Percentiles rank a stretch among this genome's conserved stretches.
Conservation (phyloP, 148 eudicot genomes). For the Euryodendron excelsum region DNA sequence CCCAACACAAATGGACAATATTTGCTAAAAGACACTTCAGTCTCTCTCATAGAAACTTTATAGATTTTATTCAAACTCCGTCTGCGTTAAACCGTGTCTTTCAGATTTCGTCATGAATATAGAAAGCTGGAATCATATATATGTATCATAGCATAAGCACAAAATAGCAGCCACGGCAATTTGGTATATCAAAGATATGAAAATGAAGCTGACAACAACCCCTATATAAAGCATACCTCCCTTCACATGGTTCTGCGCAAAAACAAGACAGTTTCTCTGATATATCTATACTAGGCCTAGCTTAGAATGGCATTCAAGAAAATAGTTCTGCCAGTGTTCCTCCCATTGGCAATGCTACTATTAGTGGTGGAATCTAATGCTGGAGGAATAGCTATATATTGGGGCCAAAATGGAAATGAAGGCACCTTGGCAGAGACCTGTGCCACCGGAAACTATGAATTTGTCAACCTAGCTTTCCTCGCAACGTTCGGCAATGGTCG, state of each 20-base stretch:
- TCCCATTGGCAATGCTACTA: conserved; percentile 6
- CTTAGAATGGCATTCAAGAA: neutral
- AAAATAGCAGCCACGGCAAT: neutral
- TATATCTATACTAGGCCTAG: neutral
- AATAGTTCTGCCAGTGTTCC: neutral
- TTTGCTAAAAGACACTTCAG: too few relatives aligned
- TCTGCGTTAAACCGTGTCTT: too few relatives aligned
- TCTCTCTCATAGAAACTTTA: too few relatives aligned
- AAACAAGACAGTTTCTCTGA: neutral
- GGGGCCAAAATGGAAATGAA: conserved; percentile 42
- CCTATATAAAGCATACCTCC: neutral
- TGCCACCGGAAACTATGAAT: conserved; percentile 30
- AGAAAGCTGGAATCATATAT: too few relatives aligned
- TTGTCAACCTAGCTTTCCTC: conserved; percentile 29
- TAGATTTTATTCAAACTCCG: too few relatives aligned
- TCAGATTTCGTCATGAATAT: too few relatives aligned
- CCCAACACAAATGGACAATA: too few relatives aligned
- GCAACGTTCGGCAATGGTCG: conserved; percentile 26
- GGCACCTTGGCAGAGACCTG: conserved; percentile 35
- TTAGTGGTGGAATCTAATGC: conserved; percentile 21
- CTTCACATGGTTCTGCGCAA: neutral
- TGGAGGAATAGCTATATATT: conserved; percentile 34
- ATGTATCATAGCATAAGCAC: neutral
- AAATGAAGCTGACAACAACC: neutral
- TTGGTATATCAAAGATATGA: neutral